Base-by-base conservation (phyloP, 129 eudicot species). In the Calendula officinalis region DNA sequence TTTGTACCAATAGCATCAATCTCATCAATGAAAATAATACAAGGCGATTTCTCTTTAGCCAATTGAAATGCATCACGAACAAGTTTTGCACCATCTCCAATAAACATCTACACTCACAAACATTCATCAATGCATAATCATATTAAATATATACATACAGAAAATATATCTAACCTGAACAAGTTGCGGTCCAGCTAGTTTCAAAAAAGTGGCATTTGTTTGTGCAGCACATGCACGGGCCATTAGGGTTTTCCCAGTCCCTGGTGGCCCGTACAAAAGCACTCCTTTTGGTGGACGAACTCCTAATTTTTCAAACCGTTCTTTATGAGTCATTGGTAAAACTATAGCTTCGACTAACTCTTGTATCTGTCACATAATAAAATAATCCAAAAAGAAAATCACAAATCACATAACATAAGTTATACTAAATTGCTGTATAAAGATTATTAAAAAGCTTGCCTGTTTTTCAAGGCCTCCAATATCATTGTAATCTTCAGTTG, bases 141-240 rank as follows among this genome's bases (percentile, higher is more conserved):
- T 33, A n/a, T 3, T 32, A 7, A 12, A 49, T 49, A 39, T 22
- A n/a, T n/a, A n/a, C n/a, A n/a, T n/a, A n/a, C n/a, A n/a, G n/a
- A n/a, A n/a, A n/a, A n/a, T 4, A 44, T 22, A 74, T 35, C 55
- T 7, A 33, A 91, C 98, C 98, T 91, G 98, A 51, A 91, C 98
- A 80, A 91, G 98, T 66, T 91, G 98, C 38, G 98, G 94, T 5
- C 98, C 98, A 3, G 98, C 98, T 57, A 91, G 75, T 84, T 91
- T 91, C 74, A 91, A 64, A 62, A 91, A 91, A 43, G 98, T 91
- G 64, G 98, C 98, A 75, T 91, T 91, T 36, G 98, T 91, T 75
- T 91, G 98, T 55, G 98, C 98, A 13, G 98, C 98, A 65, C 98
- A 91, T 11, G 98, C 98, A 52, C 98, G 96, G 22, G 96, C 98